Base-by-base conservation (phyloP, 129 eudicot genomes). In the Escallonia rubra region DNA sequence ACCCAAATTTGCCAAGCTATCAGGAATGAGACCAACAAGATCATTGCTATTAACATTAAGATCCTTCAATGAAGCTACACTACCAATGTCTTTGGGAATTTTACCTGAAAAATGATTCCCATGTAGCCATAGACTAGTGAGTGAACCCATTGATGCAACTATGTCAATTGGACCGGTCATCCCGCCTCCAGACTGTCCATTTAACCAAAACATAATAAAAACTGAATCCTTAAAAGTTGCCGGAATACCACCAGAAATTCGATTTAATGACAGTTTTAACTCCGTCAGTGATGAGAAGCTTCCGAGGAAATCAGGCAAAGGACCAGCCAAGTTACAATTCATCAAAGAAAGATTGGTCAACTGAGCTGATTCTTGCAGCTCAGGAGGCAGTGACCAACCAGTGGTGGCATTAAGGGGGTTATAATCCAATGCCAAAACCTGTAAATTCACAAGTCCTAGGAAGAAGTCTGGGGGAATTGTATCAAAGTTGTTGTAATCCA, bases 111-210 rank as follows among this genome's bases (percentile, higher is more conserved):
- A 94, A 39, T 63, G 69, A 74, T 94, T 94, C 63, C 90, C 91
- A 70, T 94, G 96, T 65, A 94, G 99, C 96, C 96, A 94, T 48
- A 86, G 78, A 69, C 86, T 87, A 47, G 88, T 72, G 62, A 89
- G 74, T 40, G 96, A 89, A 43, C 49, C 74, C 99, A 94, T 94
- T 7, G 86, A 76, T n/a, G 79, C 70, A 57, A 89, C 68, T 2
- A 94, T 78, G 46, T 78, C 89, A 61, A 89, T 79, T 14, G 87
- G 77, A 8, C 99, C 99, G 3, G 75, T 79, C 78, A 94, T 64
- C 6, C 83, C 85, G 41, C 52, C 64, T 62, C 76, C 75, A 71
- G 85, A 50, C 67, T 89, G 99, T 2, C 68, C 83, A 75, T 94
- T 94, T 71, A 94, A 79, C 96, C 96, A 84, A n/a, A 94, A 69